Evolutionary conservation across 176 grass and related monocot genomes (phyloP).

Genomic region (Canna indica): DNA sequence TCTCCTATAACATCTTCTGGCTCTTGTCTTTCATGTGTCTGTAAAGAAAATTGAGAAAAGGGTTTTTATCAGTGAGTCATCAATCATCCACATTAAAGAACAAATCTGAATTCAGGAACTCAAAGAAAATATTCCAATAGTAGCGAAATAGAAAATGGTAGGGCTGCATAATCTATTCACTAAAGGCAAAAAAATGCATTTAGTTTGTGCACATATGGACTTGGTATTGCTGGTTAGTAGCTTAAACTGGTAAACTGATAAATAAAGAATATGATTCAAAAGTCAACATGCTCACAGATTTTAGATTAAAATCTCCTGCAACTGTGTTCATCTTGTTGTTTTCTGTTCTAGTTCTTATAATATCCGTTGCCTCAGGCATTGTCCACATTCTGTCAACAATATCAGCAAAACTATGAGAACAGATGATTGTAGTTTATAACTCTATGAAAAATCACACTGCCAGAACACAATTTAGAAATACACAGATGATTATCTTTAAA

Average conservation of each 20-base stretch:
- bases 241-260: too few species aligned
- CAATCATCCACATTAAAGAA: background rate
- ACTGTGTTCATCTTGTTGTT: conserved; percentile 46
- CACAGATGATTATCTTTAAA: too few species aligned
- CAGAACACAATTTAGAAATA: too few species aligned
- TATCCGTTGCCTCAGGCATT: conserved; percentile 75
- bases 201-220: too few species aligned
- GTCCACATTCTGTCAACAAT: conserved; percentile 66
- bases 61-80: background rate
- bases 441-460: background rate
- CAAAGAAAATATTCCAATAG: too few species aligned
- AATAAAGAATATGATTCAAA: background rate
- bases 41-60: conserved; percentile 15
- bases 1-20: conserved; percentile 31
- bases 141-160: too few species aligned
- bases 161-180: too few species aligned
- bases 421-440: background rate
- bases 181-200: too few species aligned
- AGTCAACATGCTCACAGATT: conserved; percentile 31
- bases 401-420: background rate
- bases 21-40: conserved; percentile 23
- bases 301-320: conserved; percentile 36
- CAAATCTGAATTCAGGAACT: background rate
- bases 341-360: conserved; percentile 42
- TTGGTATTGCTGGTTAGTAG: too few species aligned